Conservation (phyloP, 768 basidiomycete species). For the Boletus speciosus region DNA sequence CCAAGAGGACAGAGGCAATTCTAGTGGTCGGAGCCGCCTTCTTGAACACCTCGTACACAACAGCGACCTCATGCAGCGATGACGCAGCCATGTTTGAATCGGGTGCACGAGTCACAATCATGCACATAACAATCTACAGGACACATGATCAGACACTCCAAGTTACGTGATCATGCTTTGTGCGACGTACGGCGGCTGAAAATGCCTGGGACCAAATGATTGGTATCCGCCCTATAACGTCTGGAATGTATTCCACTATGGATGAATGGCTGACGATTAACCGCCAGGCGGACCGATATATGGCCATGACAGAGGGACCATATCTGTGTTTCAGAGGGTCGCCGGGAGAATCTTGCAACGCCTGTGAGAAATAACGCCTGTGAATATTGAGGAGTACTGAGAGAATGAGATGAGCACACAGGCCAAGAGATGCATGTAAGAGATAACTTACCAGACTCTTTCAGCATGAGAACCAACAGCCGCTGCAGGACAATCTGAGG, state of each 20-base stretch:
- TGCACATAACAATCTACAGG: constrained; percentile 55
- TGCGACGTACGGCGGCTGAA: constrained; percentile 55
- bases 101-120: constrained; percentile 50
- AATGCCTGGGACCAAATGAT: constrained; percentile 65
- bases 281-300: constrained; percentile 70
- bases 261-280: constrained; percentile 48
- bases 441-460: constrained; percentile 45
- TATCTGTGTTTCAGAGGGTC: constrained; percentile 61
- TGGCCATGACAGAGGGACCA: constrained; percentile 66
- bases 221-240: constrained; percentile 43
- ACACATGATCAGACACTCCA: background rate
- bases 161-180: background rate
- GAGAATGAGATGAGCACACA: background rate
- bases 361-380: constrained; percentile 64
- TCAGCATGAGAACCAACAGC: constrained; percentile 41
- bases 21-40: constrained; percentile 43
- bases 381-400: constrained; percentile 63
- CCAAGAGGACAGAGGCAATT: constrained; percentile 45
- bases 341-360: constrained; percentile 54
- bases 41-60: constrained; percentile 43
- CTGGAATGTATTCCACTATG: constrained; percentile 40
- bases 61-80: constrained; percentile 47
- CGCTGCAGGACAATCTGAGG: constrained; percentile 36
- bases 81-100: constrained; percentile 44
- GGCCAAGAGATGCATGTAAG: background rate